Evolutionary conservation across 192 early-diverging fungal genomes (phyloP), one percentile per base, ranked within the genome.

Genomic region (Coemansia sp.): DNA sequence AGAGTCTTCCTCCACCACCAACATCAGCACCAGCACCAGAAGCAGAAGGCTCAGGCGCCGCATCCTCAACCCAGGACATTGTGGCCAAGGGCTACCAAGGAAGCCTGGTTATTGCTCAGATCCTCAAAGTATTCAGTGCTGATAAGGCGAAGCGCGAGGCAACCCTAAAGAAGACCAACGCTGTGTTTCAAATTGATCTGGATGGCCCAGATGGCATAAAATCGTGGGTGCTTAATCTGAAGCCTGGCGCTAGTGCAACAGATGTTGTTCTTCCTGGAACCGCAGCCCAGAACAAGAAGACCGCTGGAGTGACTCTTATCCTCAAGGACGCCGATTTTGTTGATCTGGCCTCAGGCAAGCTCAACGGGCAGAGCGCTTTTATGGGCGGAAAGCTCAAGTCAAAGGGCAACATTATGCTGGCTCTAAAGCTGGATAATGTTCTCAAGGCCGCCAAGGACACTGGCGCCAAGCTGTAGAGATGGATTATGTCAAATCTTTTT

Each of bases 371-470:
- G 88, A 92, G 93, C 77, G 88, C 93, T 41, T 97, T 94, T 77
- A 93, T 95, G 92, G 71, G 83, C 45, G 93, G 96, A 54, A 97
- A 97, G 83, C 86, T 93, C 71, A 97, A 96, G 83, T 76, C 87
- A 49, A 90, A 89, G 79, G 91, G 90, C 67, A 86, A 90, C 61
- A 83, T 90, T 69, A 89, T 88, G 86, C 71, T 92, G 64, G 89
- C 89, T 43, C 89, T 88, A 62, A 91, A 90, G 74, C 84, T 92
- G 12, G 87, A 91, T 72, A 63, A 74, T 37, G 86, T 92, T 42
- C 85, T 92, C 60, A 88, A 90, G 75, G 70, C 76, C 63, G 72
- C 79, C 64, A 78, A 82, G 67, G 70, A 69, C 19, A 61, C 86
- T 9, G 81, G 81, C 63, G 86, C 90, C 70, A 92, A 89, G 82